Conservation (phyloP, 2,329 filamentous ascomycete genomes). For the Ophiostoma sp. region DNA sequence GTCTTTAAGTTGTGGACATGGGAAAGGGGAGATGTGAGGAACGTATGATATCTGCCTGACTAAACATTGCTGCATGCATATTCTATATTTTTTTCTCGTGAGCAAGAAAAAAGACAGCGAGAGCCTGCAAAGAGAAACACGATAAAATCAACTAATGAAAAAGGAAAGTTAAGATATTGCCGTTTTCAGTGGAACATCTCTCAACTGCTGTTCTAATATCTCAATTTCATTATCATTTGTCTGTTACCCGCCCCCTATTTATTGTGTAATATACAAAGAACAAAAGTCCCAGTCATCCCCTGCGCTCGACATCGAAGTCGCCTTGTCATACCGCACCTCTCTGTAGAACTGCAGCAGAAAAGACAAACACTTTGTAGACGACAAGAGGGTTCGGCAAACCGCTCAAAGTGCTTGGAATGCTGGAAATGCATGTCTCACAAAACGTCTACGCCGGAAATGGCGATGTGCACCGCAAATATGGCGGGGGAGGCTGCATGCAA, state of each 20-base stretch:
- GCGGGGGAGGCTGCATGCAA: slow-evolving; percentile 6
- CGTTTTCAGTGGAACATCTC: slow-evolving; percentile 9
- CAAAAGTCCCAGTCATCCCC: not conserved
- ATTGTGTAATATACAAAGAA: not conserved
- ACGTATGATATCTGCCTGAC: not conserved
- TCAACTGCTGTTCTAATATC: not conserved
- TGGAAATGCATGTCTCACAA: slow-evolving; percentile 16
- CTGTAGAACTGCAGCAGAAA: not conserved
- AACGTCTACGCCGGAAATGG: not conserved
- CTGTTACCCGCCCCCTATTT: not conserved
- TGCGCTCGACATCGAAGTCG: not conserved
- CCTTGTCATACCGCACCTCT: not conserved
- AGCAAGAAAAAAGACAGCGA: not conserved
- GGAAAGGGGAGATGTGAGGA: not conserved
- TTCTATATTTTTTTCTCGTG: not conserved
- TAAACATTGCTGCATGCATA: not conserved
- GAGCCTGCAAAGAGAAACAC: not conserved
- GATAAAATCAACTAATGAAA: not conserved
- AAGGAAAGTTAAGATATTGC: slow-evolving; percentile 18
- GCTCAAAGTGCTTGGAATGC: slow-evolving; percentile 7
- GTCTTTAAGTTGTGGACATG: not conserved
- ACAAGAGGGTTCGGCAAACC: not conserved
- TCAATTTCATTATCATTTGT: not conserved
- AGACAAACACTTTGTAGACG: not conserved
- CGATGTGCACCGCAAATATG: slow-evolving; percentile 11